Base-by-base conservation (phyloP, 176 grass and related monocot genomes). In the Pharus latifolius region DNA sequence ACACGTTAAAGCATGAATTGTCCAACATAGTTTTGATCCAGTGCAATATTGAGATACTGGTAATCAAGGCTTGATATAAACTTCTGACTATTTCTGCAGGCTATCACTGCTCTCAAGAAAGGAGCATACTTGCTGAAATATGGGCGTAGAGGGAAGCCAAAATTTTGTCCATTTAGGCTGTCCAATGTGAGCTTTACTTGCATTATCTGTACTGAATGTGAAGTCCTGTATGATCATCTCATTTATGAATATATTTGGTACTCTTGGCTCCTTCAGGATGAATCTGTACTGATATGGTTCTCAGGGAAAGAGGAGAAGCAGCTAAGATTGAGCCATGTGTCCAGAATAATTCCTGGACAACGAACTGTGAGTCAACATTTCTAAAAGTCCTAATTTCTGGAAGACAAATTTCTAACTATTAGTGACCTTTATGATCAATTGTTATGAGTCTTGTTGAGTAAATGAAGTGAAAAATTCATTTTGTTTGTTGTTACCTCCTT, bases 331-430 rank as follows among this genome's bases (percentile, higher is more conserved):
- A 92, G 85, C 46, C 89, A 92, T 82, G 89, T 92, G 31, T 92
- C 89, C 49, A 92, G 89, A 85, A 92, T 92, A 80, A 92, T 92
- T 74, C 89, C 89, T 60, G 89, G 89, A 75, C 89, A 92, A 60
- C 78, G 89, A 84, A 92, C 89, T 42, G 89, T 92, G 67, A 92
- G 85, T 76, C 69, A 42, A 18, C 42, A 18, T 67, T 79, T 56
- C 17, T 56, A 10, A 11, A 56, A 56, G 54, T 15, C 7, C 10
- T 41, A 4, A 14, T 56, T 62, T 41, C 22, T 10, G 2, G 26
- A 41, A 35, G 27, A 57, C 30, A 32, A 0, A 11, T 17, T 48
- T n/a, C 16, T 48, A 47, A 48, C 7, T 77, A 23, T 51, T 56
- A 32, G n/a, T 46, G 37, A n/a, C 35, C 20, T 38, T 41, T 34